Evolutionary conservation across 1,139 yeast species (phyloP), one percentile per base, ranked within the genome.

Genomic region (Pichia sp.): DNA sequence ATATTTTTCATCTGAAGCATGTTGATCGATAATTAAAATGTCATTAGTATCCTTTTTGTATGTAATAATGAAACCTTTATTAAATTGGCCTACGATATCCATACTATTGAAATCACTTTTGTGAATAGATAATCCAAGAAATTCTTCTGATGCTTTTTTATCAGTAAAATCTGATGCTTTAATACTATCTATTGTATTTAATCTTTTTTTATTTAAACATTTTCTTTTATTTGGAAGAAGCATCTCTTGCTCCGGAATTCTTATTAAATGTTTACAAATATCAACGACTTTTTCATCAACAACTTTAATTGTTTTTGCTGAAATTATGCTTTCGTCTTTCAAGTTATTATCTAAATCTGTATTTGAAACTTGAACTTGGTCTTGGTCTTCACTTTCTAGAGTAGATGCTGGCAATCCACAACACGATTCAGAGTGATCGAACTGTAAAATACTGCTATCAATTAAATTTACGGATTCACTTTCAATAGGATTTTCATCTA

Each of bases 1-100:
- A 67, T 61, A 87, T 60, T 89, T 92, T 62, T 92, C 99, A 66
- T 92, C 98, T 55, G 96, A 86, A 0, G 98, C 98, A 68, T 92
- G 99, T 66, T 92, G 99, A 64, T 92, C 99, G 44, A 92, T 76
- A 41, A 92, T 90, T 59, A 92, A 89, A 40, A 92, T 63, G 2
- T 60, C 56, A n/a, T 60, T 54, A 1, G 79, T 76, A 34, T 46
- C 44, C 5, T 42, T 42, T 35, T 54, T 52, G 28, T 41, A 25
- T 0, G 86, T 95, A 34, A 92, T 66, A 25, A 92, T 87, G 60
- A 92, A 92, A 0, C 98, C 98, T 31, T 86, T 67, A 61, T 92
- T 92, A 68, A 92, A 92, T 65, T 90, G 98, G 0, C 99, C 99
- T 8, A 90, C 78, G 25, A 94, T 66, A 43, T 74, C 66, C 97